Percentiles rank a stretch among this genome's conserved stretches.
Evolutionary conservation across 2,329 filamentous ascomycete genomes (phyloP).

Genomic region (Pezicula radicicola): DNA sequence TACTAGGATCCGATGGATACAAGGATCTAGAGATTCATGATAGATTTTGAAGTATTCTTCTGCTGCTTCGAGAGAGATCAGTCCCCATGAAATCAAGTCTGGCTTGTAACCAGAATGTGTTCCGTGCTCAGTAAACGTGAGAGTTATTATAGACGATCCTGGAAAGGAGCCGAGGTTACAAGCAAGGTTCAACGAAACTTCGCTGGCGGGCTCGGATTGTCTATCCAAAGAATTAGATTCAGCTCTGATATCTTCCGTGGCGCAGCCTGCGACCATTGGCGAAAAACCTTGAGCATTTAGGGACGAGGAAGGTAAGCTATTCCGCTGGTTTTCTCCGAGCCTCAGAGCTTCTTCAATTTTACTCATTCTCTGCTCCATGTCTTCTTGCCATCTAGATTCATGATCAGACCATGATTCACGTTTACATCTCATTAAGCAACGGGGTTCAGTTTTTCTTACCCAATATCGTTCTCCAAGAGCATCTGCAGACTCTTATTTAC

Average conservation of each 20-base stretch:
- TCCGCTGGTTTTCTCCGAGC: not conserved
- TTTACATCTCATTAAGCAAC: too few relatives aligned
- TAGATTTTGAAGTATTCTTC: constrained; percentile 28
- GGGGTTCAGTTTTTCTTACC: constrained; percentile 13
- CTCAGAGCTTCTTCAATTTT: not conserved
- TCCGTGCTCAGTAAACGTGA: not conserved
- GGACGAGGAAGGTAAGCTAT: too few relatives aligned
- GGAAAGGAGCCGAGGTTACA: constrained; percentile 20
- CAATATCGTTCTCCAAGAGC: constrained; percentile 36
- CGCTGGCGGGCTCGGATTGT: too few relatives aligned
- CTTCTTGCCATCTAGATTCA: not conserved
- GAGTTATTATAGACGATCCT: constrained; percentile 20
- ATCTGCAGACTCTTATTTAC: constrained; percentile 40
- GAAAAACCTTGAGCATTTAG: too few relatives aligned
- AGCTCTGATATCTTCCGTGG: too few relatives aligned
- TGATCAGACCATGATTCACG: too few relatives aligned
- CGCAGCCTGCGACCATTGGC: too few relatives aligned
- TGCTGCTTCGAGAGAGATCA: constrained; percentile 24
- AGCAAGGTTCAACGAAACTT: not conserved
- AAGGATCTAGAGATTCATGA: constrained; percentile 28
- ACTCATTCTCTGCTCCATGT: not conserved
- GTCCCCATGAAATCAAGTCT: constrained; percentile 24
- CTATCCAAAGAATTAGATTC: too few relatives aligned
- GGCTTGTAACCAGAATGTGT: constrained; percentile 5
- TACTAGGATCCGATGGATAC: constrained; percentile 29